Conservation (phyloP, 164 flowering plant genomes). For the Aristolochia contorta region DNA sequence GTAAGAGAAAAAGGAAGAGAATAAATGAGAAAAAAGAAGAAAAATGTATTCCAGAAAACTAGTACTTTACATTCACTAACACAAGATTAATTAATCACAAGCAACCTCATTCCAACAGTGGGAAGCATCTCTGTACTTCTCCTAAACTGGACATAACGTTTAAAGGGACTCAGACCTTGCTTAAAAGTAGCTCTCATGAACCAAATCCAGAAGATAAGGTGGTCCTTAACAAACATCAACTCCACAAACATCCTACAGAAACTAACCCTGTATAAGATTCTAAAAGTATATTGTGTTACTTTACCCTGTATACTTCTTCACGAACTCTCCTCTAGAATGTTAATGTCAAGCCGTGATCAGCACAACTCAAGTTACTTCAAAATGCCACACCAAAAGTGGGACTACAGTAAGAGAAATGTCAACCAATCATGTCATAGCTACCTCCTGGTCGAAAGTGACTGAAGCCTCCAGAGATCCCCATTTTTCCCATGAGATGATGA, state of each 20-base stretch:
- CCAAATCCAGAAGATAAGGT: too few relatives aligned
- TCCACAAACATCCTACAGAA: not conserved
- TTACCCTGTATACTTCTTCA: constrained; percentile 8
- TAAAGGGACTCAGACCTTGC: too few relatives aligned
- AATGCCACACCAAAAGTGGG: constrained; percentile 2
- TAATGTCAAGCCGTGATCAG: constrained; percentile 15
- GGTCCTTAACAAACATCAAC: not conserved
- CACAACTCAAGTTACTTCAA: constrained; percentile 5
- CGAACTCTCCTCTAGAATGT: constrained; percentile 15
- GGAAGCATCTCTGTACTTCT: too few relatives aligned
- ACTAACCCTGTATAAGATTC: constrained; percentile 8
- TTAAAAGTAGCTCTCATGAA: too few relatives aligned
- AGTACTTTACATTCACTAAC: too few relatives aligned
- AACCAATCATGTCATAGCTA: constrained; percentile 54
- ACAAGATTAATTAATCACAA: too few relatives aligned
- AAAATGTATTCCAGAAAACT: too few relatives aligned
- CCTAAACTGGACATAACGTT: too few relatives aligned
- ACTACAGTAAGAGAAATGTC: constrained; percentile 8
- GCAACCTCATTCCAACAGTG: too few relatives aligned
- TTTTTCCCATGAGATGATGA: constrained; percentile 43
- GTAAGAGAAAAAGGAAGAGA: too few relatives aligned
- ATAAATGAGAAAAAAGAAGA: too few relatives aligned
- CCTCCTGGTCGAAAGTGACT: constrained; percentile 40
- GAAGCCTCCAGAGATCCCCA: constrained; percentile 51
- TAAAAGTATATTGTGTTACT: constrained; percentile 8